Conservation (phyloP, 2,329 filamentous ascomycete genomes). For the Neonectria sp. region DNA sequence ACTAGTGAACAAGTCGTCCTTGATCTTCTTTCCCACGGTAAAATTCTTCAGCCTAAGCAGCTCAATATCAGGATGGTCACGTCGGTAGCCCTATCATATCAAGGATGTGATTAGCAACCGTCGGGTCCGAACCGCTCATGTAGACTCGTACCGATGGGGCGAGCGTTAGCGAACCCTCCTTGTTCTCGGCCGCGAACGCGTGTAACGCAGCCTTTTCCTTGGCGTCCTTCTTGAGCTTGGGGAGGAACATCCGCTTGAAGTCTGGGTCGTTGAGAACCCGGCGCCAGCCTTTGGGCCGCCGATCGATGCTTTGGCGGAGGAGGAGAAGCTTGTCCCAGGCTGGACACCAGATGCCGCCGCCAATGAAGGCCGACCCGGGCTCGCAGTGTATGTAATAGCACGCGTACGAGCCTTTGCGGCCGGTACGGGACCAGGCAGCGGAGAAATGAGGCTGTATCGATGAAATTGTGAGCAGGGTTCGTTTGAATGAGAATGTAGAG, state of each 20-base stretch:
- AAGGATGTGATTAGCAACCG: conserved; percentile 52
- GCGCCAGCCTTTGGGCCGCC: conserved; percentile 79
- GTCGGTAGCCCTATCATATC: conserved; percentile 80
- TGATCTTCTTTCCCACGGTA: conserved; percentile 77
- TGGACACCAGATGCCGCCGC: conserved; percentile 87
- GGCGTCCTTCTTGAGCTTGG: conserved; percentile 53
- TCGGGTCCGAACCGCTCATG: not conserved
- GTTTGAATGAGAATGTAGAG: conserved; percentile 8
- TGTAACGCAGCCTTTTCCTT: conserved; percentile 70
- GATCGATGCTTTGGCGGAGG: conserved; percentile 83
- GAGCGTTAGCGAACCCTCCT: conserved; percentile 84
- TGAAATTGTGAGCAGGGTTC: conserved; percentile 40
- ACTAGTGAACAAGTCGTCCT: conserved; percentile 75
- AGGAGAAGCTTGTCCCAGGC: conserved; percentile 78
- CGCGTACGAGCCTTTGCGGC: conserved; percentile 88
- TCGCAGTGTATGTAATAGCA: conserved; percentile 91
- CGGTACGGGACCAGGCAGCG: conserved; percentile 89
- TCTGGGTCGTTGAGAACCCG: conserved; percentile 72
- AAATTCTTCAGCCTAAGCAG: conserved; percentile 87
- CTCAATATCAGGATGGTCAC: conserved; percentile 83
- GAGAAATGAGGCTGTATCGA: conserved; percentile 79
- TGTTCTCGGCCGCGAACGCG: conserved; percentile 80
- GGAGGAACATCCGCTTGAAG: conserved; percentile 77
- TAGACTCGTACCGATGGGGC: conserved; percentile 79
- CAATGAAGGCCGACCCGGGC: conserved; percentile 80